Evolutionary conservation across 1,139 yeast species (phyloP).

Genomic region (Arxiozyma slooffiae): DNA sequence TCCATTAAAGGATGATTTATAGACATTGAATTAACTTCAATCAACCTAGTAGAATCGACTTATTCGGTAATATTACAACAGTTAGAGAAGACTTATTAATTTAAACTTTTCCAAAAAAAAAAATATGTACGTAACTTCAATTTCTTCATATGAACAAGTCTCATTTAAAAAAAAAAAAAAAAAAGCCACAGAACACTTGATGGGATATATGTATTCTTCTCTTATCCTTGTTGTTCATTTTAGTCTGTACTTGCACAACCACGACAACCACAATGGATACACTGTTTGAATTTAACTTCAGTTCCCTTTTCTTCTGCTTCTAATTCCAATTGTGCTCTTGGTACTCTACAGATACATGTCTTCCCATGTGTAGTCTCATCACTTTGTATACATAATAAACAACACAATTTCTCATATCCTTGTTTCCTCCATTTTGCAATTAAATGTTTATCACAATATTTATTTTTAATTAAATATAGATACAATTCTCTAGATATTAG

Average conservation of each 20-base stretch:
- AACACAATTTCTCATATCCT: conserved; percentile 83
- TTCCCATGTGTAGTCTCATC: conserved; percentile 53
- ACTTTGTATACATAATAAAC: conserved; percentile 68
- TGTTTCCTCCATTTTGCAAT: conserved; percentile 88
- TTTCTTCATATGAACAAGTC: conserved; percentile 18
- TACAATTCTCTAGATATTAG: conserved; percentile 62
- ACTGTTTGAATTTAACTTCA: conserved; percentile 39
- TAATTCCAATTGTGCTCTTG: conserved; percentile 43
- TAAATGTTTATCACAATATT: conserved; percentile 56
- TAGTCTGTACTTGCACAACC: conserved; percentile 83
- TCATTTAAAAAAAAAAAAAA: conserved; percentile 60
- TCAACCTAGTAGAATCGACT: not conserved
- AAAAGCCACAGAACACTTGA: too few species aligned
- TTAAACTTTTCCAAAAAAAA: conserved; percentile 15
- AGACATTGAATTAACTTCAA: not conserved
- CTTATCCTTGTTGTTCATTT: conserved; percentile 1
- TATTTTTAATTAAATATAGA: conserved; percentile 62
- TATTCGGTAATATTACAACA: not conserved
- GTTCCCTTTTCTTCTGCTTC: conserved; percentile 22
- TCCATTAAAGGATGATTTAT: not conserved
- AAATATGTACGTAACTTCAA: conserved; percentile 19
- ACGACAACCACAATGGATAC: conserved; percentile 80
- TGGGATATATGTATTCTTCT: not conserved
- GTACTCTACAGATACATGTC: conserved; percentile 80
- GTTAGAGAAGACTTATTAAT: conserved; percentile 7